Evolutionary conservation across 2,329 filamentous ascomycete species (phyloP).

Genomic region (Penicillium sp.): DNA sequence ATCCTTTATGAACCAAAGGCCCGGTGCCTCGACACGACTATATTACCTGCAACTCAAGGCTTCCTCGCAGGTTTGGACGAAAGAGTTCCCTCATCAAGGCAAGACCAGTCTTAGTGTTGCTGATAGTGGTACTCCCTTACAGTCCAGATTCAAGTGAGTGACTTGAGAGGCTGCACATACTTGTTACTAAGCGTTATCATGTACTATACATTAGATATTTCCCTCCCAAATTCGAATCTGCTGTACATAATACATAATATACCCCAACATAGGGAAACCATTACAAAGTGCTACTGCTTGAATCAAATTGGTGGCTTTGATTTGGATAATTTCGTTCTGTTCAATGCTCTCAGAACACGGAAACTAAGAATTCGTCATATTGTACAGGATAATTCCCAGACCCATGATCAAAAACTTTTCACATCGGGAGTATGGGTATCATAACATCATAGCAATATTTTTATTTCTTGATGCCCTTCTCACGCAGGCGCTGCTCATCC

Average conservation of each 20-base stretch:
- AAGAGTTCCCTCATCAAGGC: not conserved
- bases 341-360: constrained; percentile 3
- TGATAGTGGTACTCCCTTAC: not conserved
- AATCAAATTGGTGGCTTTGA: not conserved
- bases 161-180: not conserved
- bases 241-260: not conserved
- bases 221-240: not conserved
- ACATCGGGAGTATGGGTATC: constrained; percentile 9
- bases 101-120: not conserved
- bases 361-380: constrained; percentile 38
- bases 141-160: not conserved
- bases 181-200: constrained; percentile 1
- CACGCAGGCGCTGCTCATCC: constrained; percentile 44
- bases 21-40: not conserved
- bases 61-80: not conserved
- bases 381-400: constrained; percentile 83
- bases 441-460: constrained; percentile 6
- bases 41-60: not conserved
- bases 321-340: not conserved
- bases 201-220: constrained; percentile 2
- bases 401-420: constrained; percentile 61
- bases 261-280: no score
- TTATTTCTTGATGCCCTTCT: constrained; percentile 44
- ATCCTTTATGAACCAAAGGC: not conserved
- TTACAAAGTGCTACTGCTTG: not conserved